These are phyloP conservation scores for Aureobasidium mangrovei DNA, from an alignment of 2,329 filamentous ascomycete genomes.

Conservation along the genomic window DNA sequence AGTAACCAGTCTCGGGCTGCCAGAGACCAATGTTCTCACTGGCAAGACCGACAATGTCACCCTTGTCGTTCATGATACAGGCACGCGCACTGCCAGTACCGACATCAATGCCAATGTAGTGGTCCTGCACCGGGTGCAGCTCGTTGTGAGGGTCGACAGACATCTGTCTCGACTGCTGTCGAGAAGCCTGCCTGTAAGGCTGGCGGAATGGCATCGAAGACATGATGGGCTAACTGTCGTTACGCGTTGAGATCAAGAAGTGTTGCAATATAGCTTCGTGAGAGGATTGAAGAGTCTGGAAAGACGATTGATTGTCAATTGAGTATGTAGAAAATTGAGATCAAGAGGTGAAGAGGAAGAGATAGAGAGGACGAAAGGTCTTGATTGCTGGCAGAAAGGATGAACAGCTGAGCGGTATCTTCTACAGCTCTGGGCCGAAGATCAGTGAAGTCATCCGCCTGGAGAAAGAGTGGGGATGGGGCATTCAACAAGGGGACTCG, in stretches of 20 bases:
- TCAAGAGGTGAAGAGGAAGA: neutral
- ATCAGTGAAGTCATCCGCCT: no score
- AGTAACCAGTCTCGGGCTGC: slow-evolving; percentile 47
- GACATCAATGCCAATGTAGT: slow-evolving; percentile 84
- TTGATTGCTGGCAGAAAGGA: neutral
- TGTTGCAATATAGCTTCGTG: no score
- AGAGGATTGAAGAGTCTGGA: neutral
- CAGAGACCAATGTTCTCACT: slow-evolving; percentile 45
- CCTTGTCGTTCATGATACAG: slow-evolving; percentile 86
- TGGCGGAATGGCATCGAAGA: slow-evolving; percentile 16
- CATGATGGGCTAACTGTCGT: slow-evolving; percentile 14
- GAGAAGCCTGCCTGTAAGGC: slow-evolving; percentile 27
- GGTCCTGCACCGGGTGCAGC: slow-evolving; percentile 47
- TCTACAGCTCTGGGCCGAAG: neutral
- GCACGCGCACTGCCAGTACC: slow-evolving; percentile 92
- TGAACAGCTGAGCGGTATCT: neutral
- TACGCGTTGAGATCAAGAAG: neutral
- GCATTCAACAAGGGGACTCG: no score
- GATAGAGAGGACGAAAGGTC: neutral
- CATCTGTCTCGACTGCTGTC: slow-evolving; percentile 38
- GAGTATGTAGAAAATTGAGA: neutral
- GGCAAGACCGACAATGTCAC: slow-evolving; percentile 65
- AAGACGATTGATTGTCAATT: neutral
- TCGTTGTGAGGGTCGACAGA: slow-evolving; percentile 47
- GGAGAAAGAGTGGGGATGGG: no score